A percentile compares a stretch with the other conserved stretches of the same genome.
Conservation (phyloP, 1,139 yeast genomes). For the Zhuliangozyma parablackwelliae region DNA sequence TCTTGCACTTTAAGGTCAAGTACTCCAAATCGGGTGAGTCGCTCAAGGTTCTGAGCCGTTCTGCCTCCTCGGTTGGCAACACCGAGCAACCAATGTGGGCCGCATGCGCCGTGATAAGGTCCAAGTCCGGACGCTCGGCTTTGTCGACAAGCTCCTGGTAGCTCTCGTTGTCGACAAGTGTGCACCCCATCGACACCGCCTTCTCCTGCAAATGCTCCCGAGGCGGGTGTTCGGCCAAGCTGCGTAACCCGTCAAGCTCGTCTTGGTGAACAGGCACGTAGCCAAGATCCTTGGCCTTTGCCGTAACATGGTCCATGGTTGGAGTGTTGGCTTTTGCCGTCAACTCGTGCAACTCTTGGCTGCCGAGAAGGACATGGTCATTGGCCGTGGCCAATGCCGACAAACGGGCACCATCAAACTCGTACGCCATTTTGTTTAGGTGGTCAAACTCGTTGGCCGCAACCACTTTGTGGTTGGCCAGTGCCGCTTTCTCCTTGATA, state of each 20-base stretch:
- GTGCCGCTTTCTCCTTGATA: slow-evolving; percentile 17
- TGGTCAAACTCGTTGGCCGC: slow-evolving; percentile 13
- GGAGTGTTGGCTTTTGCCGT: slow-evolving; percentile 1
- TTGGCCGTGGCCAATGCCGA: slow-evolving; percentile 15
- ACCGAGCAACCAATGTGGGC: slow-evolving; percentile 9
- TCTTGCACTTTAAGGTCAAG: slow-evolving; percentile 11
- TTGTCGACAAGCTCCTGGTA: slow-evolving; percentile 15
- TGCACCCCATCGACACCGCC: slow-evolving; percentile 13
- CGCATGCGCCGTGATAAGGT: slow-evolving; percentile 10
- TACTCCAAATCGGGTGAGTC: slow-evolving; percentile 25
- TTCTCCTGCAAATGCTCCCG: slow-evolving; percentile 17
- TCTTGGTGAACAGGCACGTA: background rate
- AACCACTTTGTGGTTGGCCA: slow-evolving; percentile 15
- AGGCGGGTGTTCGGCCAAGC: slow-evolving; percentile 18
- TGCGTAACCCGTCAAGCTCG: slow-evolving; percentile 10
- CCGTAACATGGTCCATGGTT: background rate
- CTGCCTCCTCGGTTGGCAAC: slow-evolving; percentile 11
- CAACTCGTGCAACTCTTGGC: slow-evolving; percentile 1
- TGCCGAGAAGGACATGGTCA: slow-evolving; percentile 1
- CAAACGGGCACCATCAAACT: slow-evolving; percentile 24
- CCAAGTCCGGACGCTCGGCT: slow-evolving; percentile 11
- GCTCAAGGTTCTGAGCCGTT: slow-evolving; percentile 14
- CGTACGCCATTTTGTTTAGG: slow-evolving; percentile 11
- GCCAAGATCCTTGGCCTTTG: slow-evolving; percentile 1
- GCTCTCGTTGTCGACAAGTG: slow-evolving; percentile 14